Percentiles rank a stretch among this genome's conserved stretches.
These are phyloP conservation scores for Lepidium didymum DNA, from an alignment of 345 rosid genomes.

Conservation along the genomic window DNA sequence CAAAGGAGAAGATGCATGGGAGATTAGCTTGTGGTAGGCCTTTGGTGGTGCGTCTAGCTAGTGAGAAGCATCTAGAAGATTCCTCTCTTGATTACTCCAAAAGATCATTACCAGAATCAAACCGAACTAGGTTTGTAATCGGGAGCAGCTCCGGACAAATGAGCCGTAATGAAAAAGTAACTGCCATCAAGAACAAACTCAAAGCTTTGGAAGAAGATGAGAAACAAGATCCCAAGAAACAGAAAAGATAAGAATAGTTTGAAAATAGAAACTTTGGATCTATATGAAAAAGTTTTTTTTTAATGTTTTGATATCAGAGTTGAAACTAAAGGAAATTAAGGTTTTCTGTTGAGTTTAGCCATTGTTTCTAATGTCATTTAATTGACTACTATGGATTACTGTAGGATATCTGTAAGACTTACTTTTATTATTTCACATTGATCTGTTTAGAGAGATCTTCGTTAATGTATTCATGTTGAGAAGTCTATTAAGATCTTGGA, in stretches of 20 bases:
- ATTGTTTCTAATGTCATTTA: no score
- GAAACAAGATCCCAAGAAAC: slow-evolving; percentile 49
- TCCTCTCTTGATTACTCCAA: slow-evolving; percentile 30
- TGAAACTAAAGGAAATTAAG: no score
- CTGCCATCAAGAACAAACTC: slow-evolving; percentile 87
- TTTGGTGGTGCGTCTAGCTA: slow-evolving; percentile 68
- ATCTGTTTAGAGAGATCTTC: no score
- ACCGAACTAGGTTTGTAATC: slow-evolving; percentile 25
- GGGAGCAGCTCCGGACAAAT: slow-evolving; percentile 47
- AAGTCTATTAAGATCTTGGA: no score
- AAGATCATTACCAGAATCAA: slow-evolving; percentile 29
- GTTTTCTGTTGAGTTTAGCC: no score
- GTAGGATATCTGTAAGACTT: no score
- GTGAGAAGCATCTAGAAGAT: slow-evolving; percentile 58
- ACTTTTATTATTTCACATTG: no score
- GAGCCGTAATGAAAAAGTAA: slow-evolving; percentile 62
- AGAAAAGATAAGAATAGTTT: slow-evolving; percentile 27
- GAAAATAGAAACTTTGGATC: background rate
- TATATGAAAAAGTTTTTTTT: background rate
- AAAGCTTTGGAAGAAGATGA: slow-evolving; percentile 66
- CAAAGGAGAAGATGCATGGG: slow-evolving; percentile 94
- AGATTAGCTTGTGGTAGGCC: slow-evolving; percentile 88
- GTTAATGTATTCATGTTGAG: no score
- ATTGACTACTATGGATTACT: no score
- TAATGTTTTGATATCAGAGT: no score